Conservation (phyloP, 176 grass and related monocot genomes). For the Lolium rigidum region DNA sequence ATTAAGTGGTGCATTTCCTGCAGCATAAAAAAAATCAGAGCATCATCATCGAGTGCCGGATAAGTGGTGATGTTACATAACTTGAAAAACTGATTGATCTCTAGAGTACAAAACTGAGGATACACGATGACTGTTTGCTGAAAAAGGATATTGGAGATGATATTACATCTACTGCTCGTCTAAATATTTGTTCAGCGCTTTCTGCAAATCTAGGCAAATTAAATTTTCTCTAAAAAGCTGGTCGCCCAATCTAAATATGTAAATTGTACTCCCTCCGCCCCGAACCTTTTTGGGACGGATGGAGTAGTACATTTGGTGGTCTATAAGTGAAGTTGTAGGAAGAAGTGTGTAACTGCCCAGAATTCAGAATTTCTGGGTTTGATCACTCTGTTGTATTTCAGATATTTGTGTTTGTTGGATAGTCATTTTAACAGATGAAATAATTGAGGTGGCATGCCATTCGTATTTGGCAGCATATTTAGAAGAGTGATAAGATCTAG, state of each 20-base stretch:
- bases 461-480: neutral
- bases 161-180: neutral
- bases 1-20: neutral
- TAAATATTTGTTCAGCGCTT: neutral
- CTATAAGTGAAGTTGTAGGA: neutral
- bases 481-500: neutral
- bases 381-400: too few relatives aligned
- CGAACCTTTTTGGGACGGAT: too few relatives aligned
- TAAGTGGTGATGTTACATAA: neutral
- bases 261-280: neutral
- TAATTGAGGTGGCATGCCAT: neutral
- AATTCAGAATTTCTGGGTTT: too few relatives aligned
- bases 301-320: neutral
- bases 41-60: neutral
- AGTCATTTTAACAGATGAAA: neutral
- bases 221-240: neutral
- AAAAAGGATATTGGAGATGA: neutral
- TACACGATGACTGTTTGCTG: neutral
- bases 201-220: neutral
- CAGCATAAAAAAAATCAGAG: neutral
- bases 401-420: too few relatives aligned
- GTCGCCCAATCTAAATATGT: neutral
- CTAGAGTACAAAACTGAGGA: neutral
- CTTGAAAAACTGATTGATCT: neutral
- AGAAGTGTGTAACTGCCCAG: neutral